These are phyloP conservation scores for Neofusicoccum ribis DNA, from an alignment of 2,329 filamentous ascomycete genomes.

Conservation along the genomic window DNA sequence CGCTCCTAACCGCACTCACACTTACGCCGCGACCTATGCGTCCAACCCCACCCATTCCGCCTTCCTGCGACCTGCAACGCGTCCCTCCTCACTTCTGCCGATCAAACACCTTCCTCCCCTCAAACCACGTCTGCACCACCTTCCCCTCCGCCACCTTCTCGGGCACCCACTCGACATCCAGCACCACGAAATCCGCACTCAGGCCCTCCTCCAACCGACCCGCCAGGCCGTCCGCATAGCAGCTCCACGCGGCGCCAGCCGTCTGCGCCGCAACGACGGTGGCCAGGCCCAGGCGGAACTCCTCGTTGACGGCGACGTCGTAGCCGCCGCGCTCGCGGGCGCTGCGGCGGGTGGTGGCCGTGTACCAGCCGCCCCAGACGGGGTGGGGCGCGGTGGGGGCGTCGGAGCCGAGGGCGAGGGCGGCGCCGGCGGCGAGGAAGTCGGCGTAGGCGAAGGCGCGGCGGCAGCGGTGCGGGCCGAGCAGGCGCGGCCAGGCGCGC, in stretches of 20 bases:
- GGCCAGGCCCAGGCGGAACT: constrained; percentile 55
- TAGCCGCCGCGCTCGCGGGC: constrained; percentile 48
- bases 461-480: constrained; percentile 56
- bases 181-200: constrained; percentile 59
- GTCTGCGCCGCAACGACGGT: constrained; percentile 58
- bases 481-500: constrained; percentile 59
- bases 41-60: no score
- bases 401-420: constrained; percentile 60
- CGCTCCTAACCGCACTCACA: no score
- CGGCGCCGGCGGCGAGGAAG: constrained; percentile 56
- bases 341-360: constrained; percentile 59
- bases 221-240: constrained; percentile 57
- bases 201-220: constrained; percentile 56
- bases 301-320: constrained; percentile 50
- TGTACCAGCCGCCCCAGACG: constrained; percentile 59
- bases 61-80: no score
- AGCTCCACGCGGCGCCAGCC: constrained; percentile 57
- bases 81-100: not conserved
- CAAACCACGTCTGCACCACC: constrained; percentile 57
- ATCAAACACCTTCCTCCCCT: constrained; percentile 45
- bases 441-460: constrained; percentile 66
- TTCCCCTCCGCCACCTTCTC: constrained; percentile 49
- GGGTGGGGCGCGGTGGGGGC: constrained; percentile 60
- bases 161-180: constrained; percentile 54
- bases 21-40: no score